phyloP scores from a whole-genome alignment of 306 rosid genomes.

The Clitoria ternatea region DNA sequence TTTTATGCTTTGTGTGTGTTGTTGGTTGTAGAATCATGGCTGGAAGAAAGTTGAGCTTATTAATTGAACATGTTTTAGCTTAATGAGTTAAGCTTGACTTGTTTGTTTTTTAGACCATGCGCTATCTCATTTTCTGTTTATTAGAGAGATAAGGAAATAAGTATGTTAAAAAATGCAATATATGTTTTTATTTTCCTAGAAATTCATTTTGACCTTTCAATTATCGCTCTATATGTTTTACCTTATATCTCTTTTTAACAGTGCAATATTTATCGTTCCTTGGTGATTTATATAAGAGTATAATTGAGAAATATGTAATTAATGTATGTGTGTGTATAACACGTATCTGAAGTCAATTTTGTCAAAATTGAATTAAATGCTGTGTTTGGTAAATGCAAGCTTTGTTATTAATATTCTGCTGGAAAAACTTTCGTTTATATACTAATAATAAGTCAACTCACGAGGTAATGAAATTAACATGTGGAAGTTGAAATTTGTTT shows the following conservation, averaged over 20 bases:
- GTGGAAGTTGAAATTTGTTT: neutral
- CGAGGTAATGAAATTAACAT: neutral
- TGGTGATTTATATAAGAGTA: no score
- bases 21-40: constrained; percentile 2
- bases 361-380: neutral
- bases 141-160: no score
- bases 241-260: no score
- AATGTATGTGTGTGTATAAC: no score
- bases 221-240: no score
- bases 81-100: neutral
- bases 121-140: no score
- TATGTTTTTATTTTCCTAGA: no score
- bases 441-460: neutral
- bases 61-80: neutral
- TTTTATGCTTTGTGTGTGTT: neutral
- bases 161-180: no score
- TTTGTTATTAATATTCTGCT: neutral
- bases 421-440: neutral
- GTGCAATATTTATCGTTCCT: no score
- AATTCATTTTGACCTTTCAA: no score
- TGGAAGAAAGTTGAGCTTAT: neutral
- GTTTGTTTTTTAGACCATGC: neutral
- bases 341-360: neutral
- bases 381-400: neutral
- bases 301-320: no score